A percentile compares a stretch with the other conserved stretches of the same genome.
These are phyloP conservation scores for Puccinia coronata DNA, from an alignment of 1,284 basidiomycete species.

Conservation along the genomic window DNA sequence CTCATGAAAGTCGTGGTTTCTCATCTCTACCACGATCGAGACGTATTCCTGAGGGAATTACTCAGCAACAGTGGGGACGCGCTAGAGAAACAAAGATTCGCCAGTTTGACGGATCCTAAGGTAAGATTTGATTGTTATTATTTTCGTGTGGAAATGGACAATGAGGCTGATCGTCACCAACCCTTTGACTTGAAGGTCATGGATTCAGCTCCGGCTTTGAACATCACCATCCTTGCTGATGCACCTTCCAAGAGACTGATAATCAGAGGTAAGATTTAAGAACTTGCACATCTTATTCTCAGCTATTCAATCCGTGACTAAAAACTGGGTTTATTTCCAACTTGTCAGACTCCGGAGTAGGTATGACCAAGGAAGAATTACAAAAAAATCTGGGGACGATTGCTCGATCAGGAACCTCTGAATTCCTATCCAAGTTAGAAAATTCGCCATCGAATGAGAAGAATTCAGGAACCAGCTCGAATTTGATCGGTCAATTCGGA, in stretches of 20 bases:
- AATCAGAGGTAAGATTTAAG: conserved; percentile 68
- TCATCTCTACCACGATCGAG: conserved; percentile 63
- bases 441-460: conserved; percentile 61
- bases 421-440: conserved; percentile 82
- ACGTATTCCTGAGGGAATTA: conserved; percentile 88
- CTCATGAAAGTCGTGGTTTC: conserved; percentile 89
- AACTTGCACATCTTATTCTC: background rate
- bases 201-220: conserved; percentile 71
- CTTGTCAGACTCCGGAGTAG: conserved; percentile 79
- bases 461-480: conserved; percentile 63
- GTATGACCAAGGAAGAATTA: conserved; percentile 85
- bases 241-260: conserved; percentile 70
- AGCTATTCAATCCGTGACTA: conserved; percentile 38
- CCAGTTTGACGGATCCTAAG: conserved; percentile 71
- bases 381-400: conserved; percentile 75
- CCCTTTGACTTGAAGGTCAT: conserved; percentile 60
- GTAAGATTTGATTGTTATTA: conserved; percentile 51
- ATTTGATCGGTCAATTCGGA: conserved; percentile 76
- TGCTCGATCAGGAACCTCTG: conserved; percentile 88
- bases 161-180: background rate
- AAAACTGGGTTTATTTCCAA: background rate
- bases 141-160: too few species aligned
- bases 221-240: conserved; percentile 77
- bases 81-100: conserved; percentile 84
- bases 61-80: conserved; percentile 94